Percentiles rank a stretch among this genome's conserved stretches.
These are phyloP conservation scores for Inonotus obliquus DNA, from an alignment of 1,284 basidiomycete species.

Conservation along the genomic window DNA sequence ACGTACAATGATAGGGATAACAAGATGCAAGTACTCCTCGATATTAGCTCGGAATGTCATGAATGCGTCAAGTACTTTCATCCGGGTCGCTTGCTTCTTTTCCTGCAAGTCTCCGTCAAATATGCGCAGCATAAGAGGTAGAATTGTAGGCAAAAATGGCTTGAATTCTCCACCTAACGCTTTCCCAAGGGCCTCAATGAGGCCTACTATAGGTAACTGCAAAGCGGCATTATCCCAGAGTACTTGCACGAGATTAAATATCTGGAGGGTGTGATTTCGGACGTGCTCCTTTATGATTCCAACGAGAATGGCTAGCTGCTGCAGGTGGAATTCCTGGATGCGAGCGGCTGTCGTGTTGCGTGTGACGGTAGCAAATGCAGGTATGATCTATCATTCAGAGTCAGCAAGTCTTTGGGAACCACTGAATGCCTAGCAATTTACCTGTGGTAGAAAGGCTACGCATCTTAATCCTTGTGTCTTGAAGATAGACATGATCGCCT, in stretches of 20 bases:
- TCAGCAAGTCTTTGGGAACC: background rate
- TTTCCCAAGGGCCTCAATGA: conserved; percentile 93
- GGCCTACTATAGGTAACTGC: conserved; percentile 89
- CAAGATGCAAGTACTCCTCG: conserved; percentile 96
- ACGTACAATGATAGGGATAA: conserved; percentile 92
- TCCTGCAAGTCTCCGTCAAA: conserved; percentile 87
- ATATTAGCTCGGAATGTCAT: conserved; percentile 94
- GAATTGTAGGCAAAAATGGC: conserved; percentile 89
- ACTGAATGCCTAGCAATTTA: conserved; percentile 27
- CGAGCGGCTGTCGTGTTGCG: conserved; percentile 72
- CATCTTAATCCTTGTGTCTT: conserved; percentile 97
- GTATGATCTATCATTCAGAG: conserved; percentile 73
- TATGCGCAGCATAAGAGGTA: conserved; percentile 87
- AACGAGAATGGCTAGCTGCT: conserved; percentile 94
- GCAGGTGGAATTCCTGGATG: conserved; percentile 91
- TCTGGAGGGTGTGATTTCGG: conserved; percentile 82
- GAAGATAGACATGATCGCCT: conserved; percentile 99
- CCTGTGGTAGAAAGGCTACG: conserved; percentile 92
- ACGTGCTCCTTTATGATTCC: conserved; percentile 98
- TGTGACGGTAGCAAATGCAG: conserved; percentile 91
- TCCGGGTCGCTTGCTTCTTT: conserved; percentile 74
- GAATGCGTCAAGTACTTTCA: conserved; percentile 93
- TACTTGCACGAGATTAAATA: conserved; percentile 81
- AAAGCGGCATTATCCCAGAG: conserved; percentile 87
- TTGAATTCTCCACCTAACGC: conserved; percentile 98